Percentiles rank a stretch among this genome's conserved stretches.
phyloP scores from a whole-genome alignment of 2,329 filamentous ascomycete species.

The Aspergillus hiratsukae region DNA sequence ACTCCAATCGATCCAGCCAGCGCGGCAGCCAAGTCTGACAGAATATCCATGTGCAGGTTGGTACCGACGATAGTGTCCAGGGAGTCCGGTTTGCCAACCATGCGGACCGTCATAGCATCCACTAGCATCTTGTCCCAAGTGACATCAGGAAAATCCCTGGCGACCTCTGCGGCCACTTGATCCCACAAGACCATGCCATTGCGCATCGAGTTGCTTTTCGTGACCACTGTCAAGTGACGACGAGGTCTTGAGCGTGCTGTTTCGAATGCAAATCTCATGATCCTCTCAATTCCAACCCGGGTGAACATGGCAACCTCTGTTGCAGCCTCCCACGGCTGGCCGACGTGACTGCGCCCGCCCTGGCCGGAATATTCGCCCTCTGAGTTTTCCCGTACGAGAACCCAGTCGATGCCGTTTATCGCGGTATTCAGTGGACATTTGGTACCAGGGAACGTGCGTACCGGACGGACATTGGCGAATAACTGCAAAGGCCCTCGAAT shows the following conservation, averaged over 20 bases:
- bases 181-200: conserved; percentile 57
- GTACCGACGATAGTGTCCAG: conserved; percentile 53
- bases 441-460: conserved; percentile 47
- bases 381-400: conserved; percentile 53
- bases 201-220: conserved; percentile 53
- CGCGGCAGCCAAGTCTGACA: conserved; percentile 66
- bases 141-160: conserved; percentile 49
- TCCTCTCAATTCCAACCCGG: conserved; percentile 47
- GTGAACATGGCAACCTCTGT: conserved; percentile 54
- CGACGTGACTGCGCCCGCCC: conserved; percentile 49
- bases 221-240: conserved; percentile 51
- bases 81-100: conserved; percentile 48
- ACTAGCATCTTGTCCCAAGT: conserved; percentile 53
- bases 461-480: conserved; percentile 55
- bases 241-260: conserved; percentile 44
- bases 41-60: conserved; percentile 61
- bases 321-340: conserved; percentile 49
- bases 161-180: conserved; percentile 46
- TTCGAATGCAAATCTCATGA: conserved; percentile 53
- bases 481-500: conserved; percentile 54
- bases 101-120: conserved; percentile 54
- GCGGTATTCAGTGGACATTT: conserved; percentile 46
- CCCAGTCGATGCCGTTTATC: conserved; percentile 51
- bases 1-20: conserved; percentile 69
- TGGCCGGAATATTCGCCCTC: conserved; percentile 55